phyloP scores from a whole-genome alignment of 2,329 filamentous ascomycete genomes.

The Pseudovirgaria hyperparasitica region DNA sequence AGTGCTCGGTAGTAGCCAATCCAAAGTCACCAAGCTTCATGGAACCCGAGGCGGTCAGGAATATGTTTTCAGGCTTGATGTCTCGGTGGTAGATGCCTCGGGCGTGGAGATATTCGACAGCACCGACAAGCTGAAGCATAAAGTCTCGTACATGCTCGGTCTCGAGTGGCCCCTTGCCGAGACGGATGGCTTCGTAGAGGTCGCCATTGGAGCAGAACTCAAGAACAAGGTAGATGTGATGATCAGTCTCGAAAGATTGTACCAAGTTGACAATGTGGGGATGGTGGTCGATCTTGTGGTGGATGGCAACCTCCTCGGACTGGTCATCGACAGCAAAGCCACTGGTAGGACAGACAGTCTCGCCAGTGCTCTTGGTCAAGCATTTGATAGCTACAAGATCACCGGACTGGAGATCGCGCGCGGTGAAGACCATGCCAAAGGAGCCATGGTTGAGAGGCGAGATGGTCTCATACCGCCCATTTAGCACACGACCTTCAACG shows the following conservation, averaged over 20 bases:
- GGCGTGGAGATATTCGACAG: constrained; percentile 79
- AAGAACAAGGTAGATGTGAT: constrained; percentile 82
- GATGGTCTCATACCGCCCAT: constrained; percentile 81
- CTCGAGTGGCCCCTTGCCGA: constrained; percentile 75
- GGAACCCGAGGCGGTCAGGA: constrained; percentile 69
- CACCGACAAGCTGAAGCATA: constrained; percentile 87
- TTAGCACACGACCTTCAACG: constrained; percentile 64
- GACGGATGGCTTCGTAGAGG: constrained; percentile 91
- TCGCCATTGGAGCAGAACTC: constrained; percentile 95
- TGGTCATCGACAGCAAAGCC: constrained; percentile 68
- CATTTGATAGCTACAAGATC: constrained; percentile 91
- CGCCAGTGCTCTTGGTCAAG: constrained; percentile 66
- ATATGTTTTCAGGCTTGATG: constrained; percentile 99
- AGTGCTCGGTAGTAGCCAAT: constrained; percentile 74
- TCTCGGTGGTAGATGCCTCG: constrained; percentile 92
- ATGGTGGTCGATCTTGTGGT: constrained; percentile 66
- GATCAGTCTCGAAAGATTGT: constrained; percentile 80
- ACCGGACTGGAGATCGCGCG: constrained; percentile 63
- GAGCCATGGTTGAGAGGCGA: constrained; percentile 96
- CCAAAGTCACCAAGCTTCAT: constrained; percentile 98
- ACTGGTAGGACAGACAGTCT: constrained; percentile 41
- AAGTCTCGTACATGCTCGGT: constrained; percentile 95
- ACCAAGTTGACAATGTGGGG: constrained; percentile 89
- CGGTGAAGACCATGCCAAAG: constrained; percentile 97
- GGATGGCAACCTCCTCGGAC: constrained; percentile 68